Percentiles rank a stretch among this genome's conserved stretches.
phyloP scores from a whole-genome alignment of 352 stramenopile species.

The Halophytophthora polymorphica region DNA sequence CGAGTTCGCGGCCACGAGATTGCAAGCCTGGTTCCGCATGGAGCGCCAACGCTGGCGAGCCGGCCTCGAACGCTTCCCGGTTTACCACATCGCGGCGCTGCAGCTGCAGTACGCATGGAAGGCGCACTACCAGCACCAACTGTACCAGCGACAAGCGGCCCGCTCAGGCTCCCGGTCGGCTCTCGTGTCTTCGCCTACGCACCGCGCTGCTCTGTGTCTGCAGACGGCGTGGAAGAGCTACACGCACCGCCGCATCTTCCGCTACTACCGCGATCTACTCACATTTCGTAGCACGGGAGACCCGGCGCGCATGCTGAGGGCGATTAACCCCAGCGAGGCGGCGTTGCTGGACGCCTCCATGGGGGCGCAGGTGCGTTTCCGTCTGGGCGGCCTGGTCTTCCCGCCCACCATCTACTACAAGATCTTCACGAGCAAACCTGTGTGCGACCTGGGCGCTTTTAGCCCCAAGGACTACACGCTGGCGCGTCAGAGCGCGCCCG shows the following conservation, averaged over 20 bases:
- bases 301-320: slow-evolving; percentile 70
- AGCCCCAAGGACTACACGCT: slow-evolving; percentile 88
- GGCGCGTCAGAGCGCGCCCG: slow-evolving; percentile 28
- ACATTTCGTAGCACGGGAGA: slow-evolving; percentile 77
- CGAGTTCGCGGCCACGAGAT: slow-evolving; percentile 47
- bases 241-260: slow-evolving; percentile 71
- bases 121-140: slow-evolving; percentile 40
- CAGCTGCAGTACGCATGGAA: slow-evolving; percentile 82
- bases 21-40: slow-evolving; percentile 79
- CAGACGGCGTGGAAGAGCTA: slow-evolving; percentile 74
- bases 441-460: slow-evolving; percentile 89
- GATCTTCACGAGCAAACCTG: slow-evolving; percentile 83
- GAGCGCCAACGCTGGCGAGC: slow-evolving; percentile 40
- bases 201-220: slow-evolving; percentile 43
- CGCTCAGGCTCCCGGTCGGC: background rate
- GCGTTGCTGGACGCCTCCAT: slow-evolving; percentile 79
- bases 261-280: slow-evolving; percentile 79
- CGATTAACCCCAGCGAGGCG: slow-evolving; percentile 84
- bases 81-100: slow-evolving; percentile 86
- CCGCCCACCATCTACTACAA: slow-evolving; percentile 95
- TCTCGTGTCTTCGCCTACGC: slow-evolving; percentile 26
- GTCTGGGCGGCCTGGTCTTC: slow-evolving; percentile 83
- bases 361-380: slow-evolving; percentile 80
- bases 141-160: slow-evolving; percentile 17
- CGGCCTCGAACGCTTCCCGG: slow-evolving; percentile 43